phyloP scores from a whole-genome alignment of 1,284 basidiomycete genomes.

The Grifola frondosa region DNA sequence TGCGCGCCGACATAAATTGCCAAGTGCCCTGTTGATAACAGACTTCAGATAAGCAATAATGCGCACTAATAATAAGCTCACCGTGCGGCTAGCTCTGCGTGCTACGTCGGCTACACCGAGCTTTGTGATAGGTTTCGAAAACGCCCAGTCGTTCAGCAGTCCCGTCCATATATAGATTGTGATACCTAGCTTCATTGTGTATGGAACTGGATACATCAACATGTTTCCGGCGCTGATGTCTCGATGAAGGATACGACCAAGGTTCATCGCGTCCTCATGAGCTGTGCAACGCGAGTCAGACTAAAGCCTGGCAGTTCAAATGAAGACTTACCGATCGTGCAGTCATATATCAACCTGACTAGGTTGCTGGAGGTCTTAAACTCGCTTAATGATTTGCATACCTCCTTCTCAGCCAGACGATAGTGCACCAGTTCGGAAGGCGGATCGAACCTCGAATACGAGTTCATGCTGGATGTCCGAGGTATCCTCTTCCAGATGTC shows the following conservation, averaged over 20 bases:
- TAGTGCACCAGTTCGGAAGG: conserved; percentile 5
- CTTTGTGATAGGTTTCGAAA: neutral
- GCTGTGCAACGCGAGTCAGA: neutral
- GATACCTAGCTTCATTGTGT: too few species aligned
- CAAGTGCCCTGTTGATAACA: too few species aligned
- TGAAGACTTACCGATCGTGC: conserved; percentile 1
- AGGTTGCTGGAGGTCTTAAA: conserved; percentile 4
- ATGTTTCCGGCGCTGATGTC: conserved; percentile 16
- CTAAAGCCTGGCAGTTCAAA: too few species aligned
- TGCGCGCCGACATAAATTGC: too few species aligned
- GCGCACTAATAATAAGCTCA: too few species aligned
- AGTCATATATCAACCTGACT: neutral
- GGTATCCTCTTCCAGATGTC: neutral
- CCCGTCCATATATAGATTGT: conserved; percentile 3
- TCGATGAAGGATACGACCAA: conserved; percentile 5
- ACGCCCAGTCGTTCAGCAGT: conserved; percentile 7
- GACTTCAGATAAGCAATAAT: too few species aligned
- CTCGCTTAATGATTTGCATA: conserved; percentile 1
- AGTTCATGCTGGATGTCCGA: neutral
- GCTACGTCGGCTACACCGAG: neutral
- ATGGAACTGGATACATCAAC: conserved; percentile 9
- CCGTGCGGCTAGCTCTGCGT: neutral
- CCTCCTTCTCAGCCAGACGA: conserved; percentile 10
- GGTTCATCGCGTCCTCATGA: conserved; percentile 1
- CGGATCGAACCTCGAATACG: neutral